phyloP scores from a whole-genome alignment of 371 early-diverging fungal genomes.

The Syncephalastrum monosporum region DNA sequence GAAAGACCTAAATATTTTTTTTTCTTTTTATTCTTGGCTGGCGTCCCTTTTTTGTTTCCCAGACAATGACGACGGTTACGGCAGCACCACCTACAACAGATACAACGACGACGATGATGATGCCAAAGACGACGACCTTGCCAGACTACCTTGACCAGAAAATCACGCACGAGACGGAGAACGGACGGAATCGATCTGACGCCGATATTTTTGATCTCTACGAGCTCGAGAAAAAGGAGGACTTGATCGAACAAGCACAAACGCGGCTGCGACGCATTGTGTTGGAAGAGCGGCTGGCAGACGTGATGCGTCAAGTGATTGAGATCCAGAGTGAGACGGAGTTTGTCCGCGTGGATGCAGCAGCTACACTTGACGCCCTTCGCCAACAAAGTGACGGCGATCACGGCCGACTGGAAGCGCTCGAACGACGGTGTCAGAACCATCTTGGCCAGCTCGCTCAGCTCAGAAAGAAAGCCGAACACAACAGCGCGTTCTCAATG shows the following conservation, averaged over 20 bases:
- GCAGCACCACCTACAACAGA: too few species aligned
- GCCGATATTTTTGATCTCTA: conserved; percentile 13
- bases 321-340: conserved; percentile 28
- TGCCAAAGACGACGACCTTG: neutral
- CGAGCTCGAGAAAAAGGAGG: conserved; percentile 9
- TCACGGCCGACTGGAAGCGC: conserved; percentile 24
- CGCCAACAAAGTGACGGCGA: conserved; percentile 14
- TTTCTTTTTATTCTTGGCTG: conserved; percentile 2
- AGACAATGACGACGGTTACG: too few species aligned
- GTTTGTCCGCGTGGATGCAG: conserved; percentile 26
- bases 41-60: neutral
- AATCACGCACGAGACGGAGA: conserved; percentile 3
- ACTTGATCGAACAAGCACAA: conserved; percentile 22
- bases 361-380: conserved; percentile 31
- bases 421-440: conserved; percentile 32
- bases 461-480: conserved; percentile 2
- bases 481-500: conserved; percentile 26
- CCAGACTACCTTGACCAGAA: neutral
- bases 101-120: too few species aligned
- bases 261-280: conserved; percentile 24
- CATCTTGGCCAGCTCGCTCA: conserved; percentile 16
- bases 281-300: conserved; percentile 23
- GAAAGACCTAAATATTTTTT: neutral
- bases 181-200: conserved; percentile 8
- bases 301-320: conserved; percentile 27